Evolutionary conservation across 2,329 filamentous ascomycete genomes (phyloP), one percentile per base, ranked within the genome.

Genomic region (Talaromyces sp.): DNA sequence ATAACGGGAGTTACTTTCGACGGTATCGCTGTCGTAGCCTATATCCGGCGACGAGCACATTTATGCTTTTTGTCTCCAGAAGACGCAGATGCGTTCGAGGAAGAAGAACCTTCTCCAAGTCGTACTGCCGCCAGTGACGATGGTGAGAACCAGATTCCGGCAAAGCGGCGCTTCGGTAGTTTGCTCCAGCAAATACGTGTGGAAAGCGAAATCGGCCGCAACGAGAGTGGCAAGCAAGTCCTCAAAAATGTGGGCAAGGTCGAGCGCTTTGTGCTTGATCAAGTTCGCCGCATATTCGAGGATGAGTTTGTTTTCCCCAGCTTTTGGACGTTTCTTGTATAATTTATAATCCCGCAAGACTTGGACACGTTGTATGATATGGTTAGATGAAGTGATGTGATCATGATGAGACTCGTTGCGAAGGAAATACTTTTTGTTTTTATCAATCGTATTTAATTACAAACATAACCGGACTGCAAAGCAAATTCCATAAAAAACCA

Each of bases 201-300:
- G 7, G 95, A 99, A 76, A 98, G 93, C 73, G 95, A 99, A 77
- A 99, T 99, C 73, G 95, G 95, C 7, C 89, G 95, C 73, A 87
- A 92, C 66, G 92, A 96, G 69, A 88, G 89, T 62, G 91, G 91
- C 27, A 96, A 95, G 78, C 93, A 97, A 78, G 95, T 93, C 53
- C 79, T 99, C 62, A 98, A 97, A 82, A 99, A 99, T 73, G 93
- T 99, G 55, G 93, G 95, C 62, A 99, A 99, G 81, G 95, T 99
- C 61, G 95, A 99, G 79, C 89, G 91, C 69, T 99, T 99, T 74
- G 91, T 99, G 60, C 82, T 99, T 62, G 93, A 98, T 74, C 93
- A 98, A 77, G 95, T 99, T 64, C 87, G 93, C 72, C 86, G 92
- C 70, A 98, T 99, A 68, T 98, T 99, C 70, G 95, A 99, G 77